phyloP scores from a whole-genome alignment of 257 asterid species.

The Penstemon davidsonii region DNA sequence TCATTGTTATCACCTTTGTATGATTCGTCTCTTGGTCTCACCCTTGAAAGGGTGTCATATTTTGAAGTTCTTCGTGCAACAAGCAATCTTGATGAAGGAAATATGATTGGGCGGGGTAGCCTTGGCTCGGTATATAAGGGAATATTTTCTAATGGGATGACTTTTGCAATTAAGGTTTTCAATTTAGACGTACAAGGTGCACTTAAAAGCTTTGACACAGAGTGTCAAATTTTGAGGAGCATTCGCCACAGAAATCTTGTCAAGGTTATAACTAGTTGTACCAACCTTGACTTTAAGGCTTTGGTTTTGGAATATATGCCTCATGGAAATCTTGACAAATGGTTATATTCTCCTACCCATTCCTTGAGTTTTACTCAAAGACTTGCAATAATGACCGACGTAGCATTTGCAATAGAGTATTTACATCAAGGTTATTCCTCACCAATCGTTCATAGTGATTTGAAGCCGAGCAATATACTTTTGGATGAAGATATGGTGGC shows the following conservation, averaged over 20 bases:
- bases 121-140: constrained; percentile 10
- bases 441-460: constrained; percentile 36
- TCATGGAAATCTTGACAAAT: constrained; percentile 15
- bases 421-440: constrained; percentile 15
- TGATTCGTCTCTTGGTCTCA: not conserved
- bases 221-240: constrained; percentile 10
- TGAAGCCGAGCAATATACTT: constrained; percentile 43
- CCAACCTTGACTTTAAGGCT: constrained; percentile 13
- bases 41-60: constrained; percentile 6
- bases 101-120: constrained; percentile 11
- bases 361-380: not conserved
- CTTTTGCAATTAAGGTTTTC: constrained; percentile 14
- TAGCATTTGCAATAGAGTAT: constrained; percentile 17
- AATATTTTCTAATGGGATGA: not conserved
- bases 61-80: constrained; percentile 17
- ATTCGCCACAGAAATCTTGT: constrained; percentile 17
- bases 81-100: not conserved
- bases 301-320: constrained; percentile 22
- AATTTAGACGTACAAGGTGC: not conserved
- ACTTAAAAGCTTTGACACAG: constrained; percentile 14
- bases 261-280: constrained; percentile 10
- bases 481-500: constrained; percentile 13
- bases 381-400: constrained; percentile 10
- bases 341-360: not conserved
- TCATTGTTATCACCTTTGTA: not conserved